Evolutionary conservation across 106 monocot species (phyloP), one percentile per base, ranked within the genome.

Genomic region (Platanthera zijinensis): DNA sequence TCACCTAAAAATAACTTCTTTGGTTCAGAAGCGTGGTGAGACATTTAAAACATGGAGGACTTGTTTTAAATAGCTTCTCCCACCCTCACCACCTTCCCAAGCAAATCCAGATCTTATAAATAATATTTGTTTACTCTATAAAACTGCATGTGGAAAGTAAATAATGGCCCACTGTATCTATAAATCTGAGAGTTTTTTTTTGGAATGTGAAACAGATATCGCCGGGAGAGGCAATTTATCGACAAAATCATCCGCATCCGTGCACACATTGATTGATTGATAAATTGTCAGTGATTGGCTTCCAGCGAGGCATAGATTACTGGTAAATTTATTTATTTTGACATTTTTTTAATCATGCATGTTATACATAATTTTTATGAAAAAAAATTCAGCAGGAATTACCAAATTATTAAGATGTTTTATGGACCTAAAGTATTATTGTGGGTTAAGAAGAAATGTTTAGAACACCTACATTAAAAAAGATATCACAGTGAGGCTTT

Each of bases 211-310:
- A 57, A 66, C 85, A 95, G 95, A 84, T 95, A 89, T 77, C 82
- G 39, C 12, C 78, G 68, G 76, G 95, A 95, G 77, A 95, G 81
- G 67, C 84, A 84, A 59, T 92, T 89, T 72, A 84, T 92, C 84
- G 79, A 77, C 59, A 91, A 79, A 79, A 84, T 95, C 39, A 28
- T 92, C 10, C 48, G 30, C 22, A 77, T 74, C 17, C 86, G 51
- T 11, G 82, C 80, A 32, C 90, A 84, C 83, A 75, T 28, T 15
- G 93, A 90, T 45, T 94, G 82, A 90, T 12, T 69, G 45, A 46
- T 64, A 3, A 9, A 64, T 9, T 28, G 64, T 64, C 28, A 63
- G 59, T 59, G 10, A 10, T 9, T 9, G 2, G 25, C 28, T 9
- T 63, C 25, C 21, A 63, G 19, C 22, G 30, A 66, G 66, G 30